These are phyloP conservation scores for Chrysophaeum taylorii DNA, from an alignment of 352 stramenopile genomes.

Conservation along the genomic window DNA sequence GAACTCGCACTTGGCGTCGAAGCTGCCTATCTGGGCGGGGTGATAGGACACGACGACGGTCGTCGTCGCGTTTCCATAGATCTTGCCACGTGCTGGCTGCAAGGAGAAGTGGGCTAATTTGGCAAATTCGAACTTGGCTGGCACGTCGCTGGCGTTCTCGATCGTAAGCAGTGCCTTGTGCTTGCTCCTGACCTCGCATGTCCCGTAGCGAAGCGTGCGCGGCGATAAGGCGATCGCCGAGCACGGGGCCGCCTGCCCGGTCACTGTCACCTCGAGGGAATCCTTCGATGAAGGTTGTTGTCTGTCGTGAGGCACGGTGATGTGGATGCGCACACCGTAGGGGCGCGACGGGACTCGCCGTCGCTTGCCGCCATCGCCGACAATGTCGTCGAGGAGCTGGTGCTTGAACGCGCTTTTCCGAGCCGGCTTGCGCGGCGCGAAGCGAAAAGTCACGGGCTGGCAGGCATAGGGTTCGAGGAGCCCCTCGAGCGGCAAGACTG, in stretches of 20 bases:
- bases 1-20: conserved; percentile 39
- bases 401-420: conserved; percentile 24
- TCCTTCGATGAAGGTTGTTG: too few species aligned
- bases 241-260: conserved; percentile 17
- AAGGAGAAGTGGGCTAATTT: conserved; percentile 62
- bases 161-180: conserved; percentile 66
- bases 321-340: conserved; percentile 11
- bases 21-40: conserved; percentile 66
- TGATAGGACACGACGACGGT: conserved; percentile 73
- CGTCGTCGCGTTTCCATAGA: conserved; percentile 71
- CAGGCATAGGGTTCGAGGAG: conserved; percentile 29
- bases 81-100: conserved; percentile 47
- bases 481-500: conserved; percentile 23
- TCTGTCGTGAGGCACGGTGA: conserved; percentile 12
- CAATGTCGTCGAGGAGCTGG: background rate
- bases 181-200: conserved; percentile 59
- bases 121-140: conserved; percentile 50
- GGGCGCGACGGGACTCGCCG: conserved; percentile 9
- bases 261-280: conserved; percentile 14
- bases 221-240: conserved; percentile 13
- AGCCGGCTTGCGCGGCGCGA: conserved; percentile 22
- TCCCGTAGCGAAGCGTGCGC: conserved; percentile 57
- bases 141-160: conserved; percentile 46
- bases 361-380: background rate
- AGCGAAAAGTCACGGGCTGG: conserved; percentile 24